Conservation (phyloP, 192 early-diverging fungal species). For the Backusella liffmaniae region DNA sequence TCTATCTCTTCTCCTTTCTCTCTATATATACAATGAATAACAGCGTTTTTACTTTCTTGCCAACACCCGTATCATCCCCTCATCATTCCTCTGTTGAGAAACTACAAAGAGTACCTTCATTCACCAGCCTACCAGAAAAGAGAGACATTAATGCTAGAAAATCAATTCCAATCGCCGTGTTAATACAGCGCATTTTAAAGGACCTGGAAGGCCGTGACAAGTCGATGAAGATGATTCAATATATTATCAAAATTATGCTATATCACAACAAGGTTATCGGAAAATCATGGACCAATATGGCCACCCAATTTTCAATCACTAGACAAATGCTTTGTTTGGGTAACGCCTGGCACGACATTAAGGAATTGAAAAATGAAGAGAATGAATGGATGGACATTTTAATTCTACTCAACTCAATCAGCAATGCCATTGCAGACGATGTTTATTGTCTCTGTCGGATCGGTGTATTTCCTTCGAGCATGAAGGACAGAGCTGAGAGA, state of each 20-base stretch:
- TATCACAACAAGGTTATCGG: slow-evolving; percentile 35
- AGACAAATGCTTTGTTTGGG: slow-evolving; percentile 72
- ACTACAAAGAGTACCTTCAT: background rate
- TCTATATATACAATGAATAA: background rate
- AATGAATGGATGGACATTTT: slow-evolving; percentile 10
- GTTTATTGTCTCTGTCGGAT: slow-evolving; percentile 70
- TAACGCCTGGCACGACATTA: slow-evolving; percentile 66
- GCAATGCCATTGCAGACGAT: slow-evolving; percentile 76
- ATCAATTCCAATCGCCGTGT: background rate
- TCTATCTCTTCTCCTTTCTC: background rate
- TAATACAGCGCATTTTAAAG: slow-evolving; percentile 59
- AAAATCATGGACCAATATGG: slow-evolving; percentile 42
- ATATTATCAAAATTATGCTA: slow-evolving; percentile 69
- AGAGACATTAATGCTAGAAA: background rate
- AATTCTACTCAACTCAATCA: slow-evolving; percentile 17
- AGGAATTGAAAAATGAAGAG: slow-evolving; percentile 38
- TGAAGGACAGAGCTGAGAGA: slow-evolving; percentile 51
- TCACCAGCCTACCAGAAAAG: background rate
- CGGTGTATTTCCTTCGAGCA: slow-evolving; percentile 52
- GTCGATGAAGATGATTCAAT: slow-evolving; percentile 74
- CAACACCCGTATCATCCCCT: background rate
- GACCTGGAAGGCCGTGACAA: slow-evolving; percentile 87
- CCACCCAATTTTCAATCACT: slow-evolving; percentile 69
- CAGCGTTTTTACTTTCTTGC: background rate
- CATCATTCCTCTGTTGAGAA: background rate